Percentiles rank a stretch among this genome's conserved stretches.
Conservation (phyloP, 768 basidiomycete genomes). For the Tricholomella constricta region DNA sequence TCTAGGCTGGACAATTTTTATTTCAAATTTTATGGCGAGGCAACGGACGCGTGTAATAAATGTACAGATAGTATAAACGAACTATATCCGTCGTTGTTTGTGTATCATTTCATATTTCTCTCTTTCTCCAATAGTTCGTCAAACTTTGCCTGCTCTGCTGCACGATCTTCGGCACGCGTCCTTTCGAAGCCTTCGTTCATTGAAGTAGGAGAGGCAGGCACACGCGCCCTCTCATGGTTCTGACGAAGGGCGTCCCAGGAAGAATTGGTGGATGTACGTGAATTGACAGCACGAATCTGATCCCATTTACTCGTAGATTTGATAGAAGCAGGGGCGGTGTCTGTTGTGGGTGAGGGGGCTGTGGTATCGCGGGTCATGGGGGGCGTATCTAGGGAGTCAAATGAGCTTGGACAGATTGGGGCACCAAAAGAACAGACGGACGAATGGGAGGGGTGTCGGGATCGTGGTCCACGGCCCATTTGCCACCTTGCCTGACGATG, state of each 20-base stretch:
- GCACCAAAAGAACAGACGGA: neutral
- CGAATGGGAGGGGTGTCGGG: slow-evolving; percentile 6
- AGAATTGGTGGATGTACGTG: slow-evolving; percentile 44
- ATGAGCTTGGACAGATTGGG: neutral
- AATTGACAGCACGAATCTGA: slow-evolving; percentile 59
- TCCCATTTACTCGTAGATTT: slow-evolving; percentile 56
- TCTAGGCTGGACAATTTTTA: slow-evolving; percentile 7
- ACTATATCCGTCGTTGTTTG: slow-evolving; percentile 4
- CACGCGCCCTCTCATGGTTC: slow-evolving; percentile 44
- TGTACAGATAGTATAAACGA: slow-evolving; percentile 14
- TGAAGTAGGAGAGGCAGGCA: slow-evolving; percentile 19
- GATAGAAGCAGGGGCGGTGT: slow-evolving; percentile 6
- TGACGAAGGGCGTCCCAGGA: slow-evolving; percentile 73
- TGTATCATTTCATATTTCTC: slow-evolving; percentile 38
- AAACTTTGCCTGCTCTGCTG: slow-evolving; percentile 54
- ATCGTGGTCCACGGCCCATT: slow-evolving; percentile 15
- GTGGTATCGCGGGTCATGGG: neutral
- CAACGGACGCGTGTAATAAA: slow-evolving; percentile 9
- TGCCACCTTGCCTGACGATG: slow-evolving; percentile 27
- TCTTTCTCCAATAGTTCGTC: slow-evolving; percentile 63
- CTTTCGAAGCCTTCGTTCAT: slow-evolving; percentile 5
- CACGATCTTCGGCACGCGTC: slow-evolving; percentile 32
- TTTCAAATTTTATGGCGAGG: slow-evolving; percentile 1
- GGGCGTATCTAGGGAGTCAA: slow-evolving; percentile 6
- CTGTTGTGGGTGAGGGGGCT: slow-evolving; percentile 9